phyloP scores from a whole-genome alignment of 2,329 filamentous ascomycete species.

The Hirsutella minnesotensis region DNA sequence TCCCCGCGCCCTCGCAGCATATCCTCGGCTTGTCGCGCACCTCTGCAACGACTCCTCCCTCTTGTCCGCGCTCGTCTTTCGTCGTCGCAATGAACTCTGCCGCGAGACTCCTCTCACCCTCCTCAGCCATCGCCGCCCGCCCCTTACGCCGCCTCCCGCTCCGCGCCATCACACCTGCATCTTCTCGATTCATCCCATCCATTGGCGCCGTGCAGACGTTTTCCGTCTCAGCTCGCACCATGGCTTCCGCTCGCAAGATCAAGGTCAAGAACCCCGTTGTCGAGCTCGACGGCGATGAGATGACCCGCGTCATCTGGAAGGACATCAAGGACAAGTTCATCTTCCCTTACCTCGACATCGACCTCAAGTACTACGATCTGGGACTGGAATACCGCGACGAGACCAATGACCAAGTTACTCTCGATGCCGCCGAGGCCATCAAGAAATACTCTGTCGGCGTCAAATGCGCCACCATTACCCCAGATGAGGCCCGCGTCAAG shows the following conservation, averaged over 20 bases:
- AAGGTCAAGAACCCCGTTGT: slow-evolving; percentile 99
- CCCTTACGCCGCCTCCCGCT: slow-evolving; percentile 17
- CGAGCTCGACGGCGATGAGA: slow-evolving; percentile 89
- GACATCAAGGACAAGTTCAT: slow-evolving; percentile 99
- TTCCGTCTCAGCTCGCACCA: slow-evolving; percentile 39
- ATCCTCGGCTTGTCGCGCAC: not conserved
- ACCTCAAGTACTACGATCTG: slow-evolving; percentile 96
- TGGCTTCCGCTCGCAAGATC: slow-evolving; percentile 67
- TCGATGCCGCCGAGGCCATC: slow-evolving; percentile 92
- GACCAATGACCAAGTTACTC: slow-evolving; percentile 91
- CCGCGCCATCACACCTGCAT: slow-evolving; percentile 17
- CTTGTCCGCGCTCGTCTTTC: not conserved
- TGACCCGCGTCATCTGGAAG: slow-evolving; percentile 99
- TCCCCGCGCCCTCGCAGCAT: slow-evolving; percentile 1
- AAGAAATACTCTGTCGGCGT: slow-evolving; percentile 98
- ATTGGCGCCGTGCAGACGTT: slow-evolving; percentile 30
- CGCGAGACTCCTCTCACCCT: slow-evolving; percentile 18
- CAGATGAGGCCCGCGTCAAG: slow-evolving; percentile 89
- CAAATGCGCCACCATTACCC: slow-evolving; percentile 98
- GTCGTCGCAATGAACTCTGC: slow-evolving; percentile 10
- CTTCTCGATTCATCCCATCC: slow-evolving; percentile 23
- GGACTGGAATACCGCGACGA: slow-evolving; percentile 90
- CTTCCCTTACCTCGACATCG: slow-evolving; percentile 87
- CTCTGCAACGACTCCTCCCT: not conserved
- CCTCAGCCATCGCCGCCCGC: slow-evolving; percentile 14